These are phyloP conservation scores for Tephrocybe sp. DNA, from an alignment of 768 basidiomycete species.

Conservation along the genomic window DNA sequence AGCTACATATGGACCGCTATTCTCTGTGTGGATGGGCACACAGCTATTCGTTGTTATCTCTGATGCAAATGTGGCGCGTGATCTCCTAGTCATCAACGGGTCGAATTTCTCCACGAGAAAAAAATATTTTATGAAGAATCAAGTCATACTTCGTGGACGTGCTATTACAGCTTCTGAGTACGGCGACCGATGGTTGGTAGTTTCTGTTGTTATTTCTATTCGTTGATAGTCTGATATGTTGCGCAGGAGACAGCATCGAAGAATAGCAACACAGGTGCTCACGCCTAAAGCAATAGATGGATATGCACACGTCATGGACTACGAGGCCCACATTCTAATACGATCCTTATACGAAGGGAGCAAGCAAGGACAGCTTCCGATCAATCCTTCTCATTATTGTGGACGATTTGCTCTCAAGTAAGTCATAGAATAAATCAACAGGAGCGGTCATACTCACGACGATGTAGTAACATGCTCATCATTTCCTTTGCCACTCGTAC, in stretches of 20 bases:
- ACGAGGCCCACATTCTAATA: slow-evolving; percentile 36
- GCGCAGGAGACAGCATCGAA: slow-evolving; percentile 40
- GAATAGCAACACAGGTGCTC: slow-evolving; percentile 32
- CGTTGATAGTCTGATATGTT: no score
- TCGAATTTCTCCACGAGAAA: slow-evolving; percentile 32
- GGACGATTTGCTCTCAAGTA: slow-evolving; percentile 30
- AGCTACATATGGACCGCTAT: slow-evolving; percentile 22
- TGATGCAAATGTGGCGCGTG: slow-evolving; percentile 21
- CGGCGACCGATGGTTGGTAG: slow-evolving; percentile 28
- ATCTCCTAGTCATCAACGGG: slow-evolving; percentile 34
- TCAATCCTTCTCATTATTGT: slow-evolving; percentile 35
- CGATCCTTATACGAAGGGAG: slow-evolving; percentile 30
- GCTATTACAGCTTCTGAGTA: slow-evolving; percentile 33
- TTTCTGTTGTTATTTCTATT: background rate
- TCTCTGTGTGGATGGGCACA: slow-evolving; percentile 35
- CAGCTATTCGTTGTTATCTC: slow-evolving; percentile 31
- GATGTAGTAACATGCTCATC: slow-evolving; percentile 40
- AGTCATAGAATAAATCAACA: background rate
- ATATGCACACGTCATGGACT: slow-evolving; percentile 33
- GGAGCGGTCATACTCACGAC: background rate
- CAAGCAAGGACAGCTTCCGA: slow-evolving; percentile 27
- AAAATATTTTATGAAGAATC: slow-evolving; percentile 32
- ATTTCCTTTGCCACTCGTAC: slow-evolving; percentile 40
- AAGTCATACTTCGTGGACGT: slow-evolving; percentile 30
- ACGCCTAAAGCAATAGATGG: slow-evolving; percentile 30